Percentiles rank a stretch among this genome's conserved stretches.
phyloP scores from a whole-genome alignment of 768 basidiomycete species.

The Auricularia heimuer region DNA sequence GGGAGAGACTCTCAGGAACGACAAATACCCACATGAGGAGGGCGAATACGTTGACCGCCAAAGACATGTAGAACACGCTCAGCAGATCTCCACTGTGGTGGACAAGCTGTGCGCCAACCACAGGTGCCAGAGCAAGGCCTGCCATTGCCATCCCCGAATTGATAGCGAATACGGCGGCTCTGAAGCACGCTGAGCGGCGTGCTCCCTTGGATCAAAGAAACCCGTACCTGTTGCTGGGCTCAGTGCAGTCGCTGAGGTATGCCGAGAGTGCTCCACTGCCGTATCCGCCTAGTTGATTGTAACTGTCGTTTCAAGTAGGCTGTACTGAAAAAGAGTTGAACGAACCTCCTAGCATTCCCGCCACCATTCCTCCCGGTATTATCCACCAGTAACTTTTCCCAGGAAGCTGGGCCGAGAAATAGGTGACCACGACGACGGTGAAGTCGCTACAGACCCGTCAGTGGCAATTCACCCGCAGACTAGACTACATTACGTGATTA shows the following conservation, averaged over 20 bases:
- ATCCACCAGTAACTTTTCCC: neutral
- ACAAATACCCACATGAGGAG: neutral
- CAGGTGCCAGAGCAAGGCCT: neutral
- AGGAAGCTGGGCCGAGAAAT: neutral
- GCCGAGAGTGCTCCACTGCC: neutral
- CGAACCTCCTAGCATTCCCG: neutral
- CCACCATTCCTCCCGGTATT: neutral
- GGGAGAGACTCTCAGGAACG: neutral
- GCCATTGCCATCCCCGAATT: neutral
- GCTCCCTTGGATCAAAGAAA: too few species aligned
- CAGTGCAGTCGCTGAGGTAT: neutral
- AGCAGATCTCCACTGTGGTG: neutral
- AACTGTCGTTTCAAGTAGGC: neutral
- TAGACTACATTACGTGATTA: neutral
- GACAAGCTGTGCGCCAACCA: neutral
- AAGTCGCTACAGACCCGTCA: neutral
- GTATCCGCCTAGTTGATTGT: neutral
- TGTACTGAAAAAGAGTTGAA: too few species aligned
- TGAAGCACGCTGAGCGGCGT: neutral
- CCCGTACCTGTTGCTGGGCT: neutral
- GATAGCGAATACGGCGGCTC: neutral
- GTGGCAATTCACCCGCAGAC: neutral
- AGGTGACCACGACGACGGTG: neutral
- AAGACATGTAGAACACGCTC: neutral
- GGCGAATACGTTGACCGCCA: neutral